A percentile compares a stretch with the other conserved stretches of the same genome.
Conservation (phyloP, 345 rosid species). For the Salix purpurea region DNA sequence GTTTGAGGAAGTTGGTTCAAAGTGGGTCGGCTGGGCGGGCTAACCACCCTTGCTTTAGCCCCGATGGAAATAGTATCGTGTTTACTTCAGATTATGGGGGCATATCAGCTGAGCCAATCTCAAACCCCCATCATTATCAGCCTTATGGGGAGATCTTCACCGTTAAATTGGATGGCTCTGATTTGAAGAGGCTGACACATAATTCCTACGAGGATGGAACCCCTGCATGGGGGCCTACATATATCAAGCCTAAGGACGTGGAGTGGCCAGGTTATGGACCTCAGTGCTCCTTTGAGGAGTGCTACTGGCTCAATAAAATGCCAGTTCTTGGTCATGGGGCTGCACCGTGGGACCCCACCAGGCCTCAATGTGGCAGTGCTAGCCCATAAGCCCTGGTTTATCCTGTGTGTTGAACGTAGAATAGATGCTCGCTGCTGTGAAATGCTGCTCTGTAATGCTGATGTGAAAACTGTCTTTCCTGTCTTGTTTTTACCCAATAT, state of each 20-base stretch:
- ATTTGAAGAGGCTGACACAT: slow-evolving; percentile 66
- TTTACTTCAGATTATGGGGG: slow-evolving; percentile 77
- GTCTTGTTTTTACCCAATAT: too few relatives aligned
- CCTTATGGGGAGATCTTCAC: slow-evolving; percentile 88
- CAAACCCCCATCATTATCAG: slow-evolving; percentile 76
- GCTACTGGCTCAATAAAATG: slow-evolving; percentile 62
- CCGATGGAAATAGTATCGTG: slow-evolving; percentile 62
- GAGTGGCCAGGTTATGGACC: slow-evolving; percentile 30
- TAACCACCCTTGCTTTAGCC: slow-evolving; percentile 78
- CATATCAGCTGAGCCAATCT: slow-evolving; percentile 87
- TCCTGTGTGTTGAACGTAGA: too few relatives aligned
- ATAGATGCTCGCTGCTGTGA: too few relatives aligned
- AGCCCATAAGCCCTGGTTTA: too few relatives aligned
- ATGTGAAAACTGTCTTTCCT: too few relatives aligned
- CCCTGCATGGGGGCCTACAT: slow-evolving; percentile 62
- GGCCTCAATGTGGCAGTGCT: slow-evolving; percentile 22
- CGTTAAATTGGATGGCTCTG: slow-evolving; percentile 63
- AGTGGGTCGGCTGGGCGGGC: slow-evolving; percentile 67
- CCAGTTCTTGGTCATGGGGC: slow-evolving; percentile 17
- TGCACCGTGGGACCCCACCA: not conserved
- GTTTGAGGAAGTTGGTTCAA: slow-evolving; percentile 55
- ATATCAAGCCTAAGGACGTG: slow-evolving; percentile 49
- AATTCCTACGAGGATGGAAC: slow-evolving; percentile 90
- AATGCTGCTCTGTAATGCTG: too few relatives aligned
- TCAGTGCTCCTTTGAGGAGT: slow-evolving; percentile 62